These are phyloP conservation scores for Russula sp. DNA, from an alignment of 768 basidiomycete species.

Conservation along the genomic window DNA sequence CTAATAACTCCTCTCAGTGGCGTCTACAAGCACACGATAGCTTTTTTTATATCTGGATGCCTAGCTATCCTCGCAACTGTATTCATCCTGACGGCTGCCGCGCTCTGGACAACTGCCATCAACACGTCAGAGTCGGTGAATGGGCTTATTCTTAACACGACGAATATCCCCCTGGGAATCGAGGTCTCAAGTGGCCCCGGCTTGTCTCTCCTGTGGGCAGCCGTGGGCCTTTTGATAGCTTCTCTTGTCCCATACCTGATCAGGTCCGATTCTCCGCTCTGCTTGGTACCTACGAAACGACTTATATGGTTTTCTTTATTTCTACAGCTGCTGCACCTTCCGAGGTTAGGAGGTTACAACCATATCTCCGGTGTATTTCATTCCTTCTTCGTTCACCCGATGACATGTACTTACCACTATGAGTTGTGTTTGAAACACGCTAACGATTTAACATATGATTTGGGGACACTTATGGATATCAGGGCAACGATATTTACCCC, in stretches of 20 bases:
- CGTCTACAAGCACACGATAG: conserved; percentile 56
- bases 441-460: conserved; percentile 10
- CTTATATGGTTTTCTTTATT: neutral
- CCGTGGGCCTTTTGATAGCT: conserved; percentile 61
- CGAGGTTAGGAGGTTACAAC: conserved; percentile 47
- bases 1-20: conserved; percentile 47
- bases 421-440: conserved; percentile 20
- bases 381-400: neutral
- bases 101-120: conserved; percentile 76
- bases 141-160: conserved; percentile 42
- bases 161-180: conserved; percentile 55
- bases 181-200: conserved; percentile 58
- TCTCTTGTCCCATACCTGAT: conserved; percentile 75
- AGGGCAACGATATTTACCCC: conserved; percentile 17
- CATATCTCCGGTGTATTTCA: neutral
- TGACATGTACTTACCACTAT: neutral
- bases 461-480: conserved; percentile 23
- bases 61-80: conserved; percentile 59
- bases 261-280: conserved; percentile 47
- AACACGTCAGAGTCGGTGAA: conserved; percentile 63
- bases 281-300: neutral
- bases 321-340: conserved; percentile 73
- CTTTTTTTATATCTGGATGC: conserved; percentile 65
- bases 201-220: conserved; percentile 68
- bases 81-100: conserved; percentile 63